phyloP scores from a whole-genome alignment of 108 stramenopile species.

The Fragilaria crotonensis region DNA sequence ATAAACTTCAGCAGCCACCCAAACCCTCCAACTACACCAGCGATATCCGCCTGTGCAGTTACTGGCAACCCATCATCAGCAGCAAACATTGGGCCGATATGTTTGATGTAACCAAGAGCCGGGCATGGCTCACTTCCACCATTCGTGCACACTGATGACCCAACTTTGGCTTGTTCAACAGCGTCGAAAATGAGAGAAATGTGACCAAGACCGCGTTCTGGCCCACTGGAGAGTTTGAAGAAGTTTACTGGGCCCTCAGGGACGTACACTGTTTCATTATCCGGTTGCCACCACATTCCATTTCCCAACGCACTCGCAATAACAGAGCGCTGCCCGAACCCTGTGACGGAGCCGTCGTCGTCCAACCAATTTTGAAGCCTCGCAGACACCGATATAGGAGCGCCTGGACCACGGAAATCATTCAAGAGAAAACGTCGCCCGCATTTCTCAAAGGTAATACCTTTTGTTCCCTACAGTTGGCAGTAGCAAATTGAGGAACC shows the following conservation, averaged over 20 bases:
- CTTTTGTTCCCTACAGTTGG: slow-evolving; percentile 8
- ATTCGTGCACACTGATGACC: slow-evolving; percentile 10
- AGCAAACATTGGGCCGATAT: slow-evolving; percentile 15
- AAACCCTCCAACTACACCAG: slow-evolving; percentile 25
- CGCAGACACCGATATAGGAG: slow-evolving; percentile 11
- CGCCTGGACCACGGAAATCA: slow-evolving; percentile 5
- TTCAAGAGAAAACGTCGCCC: slow-evolving; percentile 21
- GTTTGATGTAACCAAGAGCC: slow-evolving; percentile 15
- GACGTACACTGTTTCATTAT: slow-evolving; percentile 20
- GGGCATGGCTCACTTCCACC: slow-evolving; percentile 8
- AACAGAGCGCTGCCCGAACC: slow-evolving; percentile 9
- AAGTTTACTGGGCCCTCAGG: slow-evolving; percentile 21
- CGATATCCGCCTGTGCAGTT: slow-evolving; percentile 27
- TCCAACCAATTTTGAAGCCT: slow-evolving; percentile 30
- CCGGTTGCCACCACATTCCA: slow-evolving; percentile 30
- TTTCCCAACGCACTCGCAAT: slow-evolving; percentile 19
- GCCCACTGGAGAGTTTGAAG: slow-evolving; percentile 17
- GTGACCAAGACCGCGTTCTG: slow-evolving; percentile 19
- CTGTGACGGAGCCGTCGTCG: slow-evolving; percentile 21
- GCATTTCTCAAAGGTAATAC: slow-evolving; percentile 25
- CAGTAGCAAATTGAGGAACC: not conserved
- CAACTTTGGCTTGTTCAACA: slow-evolving; percentile 15
- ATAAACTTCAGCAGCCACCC: slow-evolving; percentile 25
- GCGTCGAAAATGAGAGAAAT: slow-evolving; percentile 20
- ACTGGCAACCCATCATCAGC: slow-evolving; percentile 12